A percentile compares a stretch with the other conserved stretches of the same genome.
These are phyloP conservation scores for Lathyrus oleraceus DNA, from an alignment of 306 rosid species.

Conservation along the genomic window DNA sequence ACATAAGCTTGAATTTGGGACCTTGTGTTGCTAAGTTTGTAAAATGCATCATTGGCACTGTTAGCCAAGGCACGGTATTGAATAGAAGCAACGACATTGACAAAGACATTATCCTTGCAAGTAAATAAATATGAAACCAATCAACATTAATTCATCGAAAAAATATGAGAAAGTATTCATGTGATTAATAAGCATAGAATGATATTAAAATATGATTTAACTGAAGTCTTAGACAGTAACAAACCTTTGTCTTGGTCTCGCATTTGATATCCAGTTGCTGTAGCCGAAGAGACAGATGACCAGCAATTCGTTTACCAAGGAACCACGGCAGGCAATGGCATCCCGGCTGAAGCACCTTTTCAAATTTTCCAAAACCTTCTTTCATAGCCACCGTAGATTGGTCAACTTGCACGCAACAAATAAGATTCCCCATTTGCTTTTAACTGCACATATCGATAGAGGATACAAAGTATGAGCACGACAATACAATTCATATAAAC, in stretches of 20 bases:
- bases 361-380: slow-evolving; percentile 76
- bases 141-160: slow-evolving; percentile 18
- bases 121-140: slow-evolving; percentile 33
- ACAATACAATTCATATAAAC: too few relatives aligned
- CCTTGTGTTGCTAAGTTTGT: slow-evolving; percentile 90
- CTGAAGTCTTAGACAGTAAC: slow-evolving; percentile 19
- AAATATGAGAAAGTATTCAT: neutral
- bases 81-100: slow-evolving; percentile 87
- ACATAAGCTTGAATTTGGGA: slow-evolving; percentile 91
- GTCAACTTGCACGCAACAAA: slow-evolving; percentile 75
- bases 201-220: slow-evolving; percentile 22
- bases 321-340: slow-evolving; percentile 92
- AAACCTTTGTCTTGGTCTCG: slow-evolving; percentile 96
- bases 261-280: slow-evolving; percentile 87
- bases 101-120: slow-evolving; percentile 91
- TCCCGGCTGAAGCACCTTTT: slow-evolving; percentile 82
- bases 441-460: slow-evolving; percentile 18
- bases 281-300: slow-evolving; percentile 84
- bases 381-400: slow-evolving; percentile 79
- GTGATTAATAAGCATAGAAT: neutral
- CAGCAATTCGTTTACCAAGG: slow-evolving; percentile 65
- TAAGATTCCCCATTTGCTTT: slow-evolving; percentile 72
- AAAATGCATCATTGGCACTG: slow-evolving; percentile 88
- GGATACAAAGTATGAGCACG: neutral
- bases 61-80: slow-evolving; percentile 86